Evolutionary conservation across 306 rosid species (phyloP).

Genomic region (Prinsepia uniflora): DNA sequence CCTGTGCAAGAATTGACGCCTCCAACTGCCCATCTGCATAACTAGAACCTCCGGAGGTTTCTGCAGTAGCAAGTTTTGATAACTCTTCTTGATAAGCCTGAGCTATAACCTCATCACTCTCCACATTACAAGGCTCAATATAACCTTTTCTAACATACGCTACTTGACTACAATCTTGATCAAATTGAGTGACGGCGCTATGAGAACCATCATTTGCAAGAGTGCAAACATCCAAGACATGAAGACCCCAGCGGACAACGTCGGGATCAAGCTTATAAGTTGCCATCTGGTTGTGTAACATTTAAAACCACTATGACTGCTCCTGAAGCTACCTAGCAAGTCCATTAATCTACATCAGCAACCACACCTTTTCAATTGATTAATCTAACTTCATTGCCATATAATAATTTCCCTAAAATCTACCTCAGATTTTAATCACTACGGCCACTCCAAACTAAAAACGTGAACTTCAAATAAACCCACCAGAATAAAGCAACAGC

Average conservation of each 20-base stretch:
- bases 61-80: constrained; percentile 48
- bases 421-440: neutral
- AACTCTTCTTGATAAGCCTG: constrained; percentile 83
- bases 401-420: neutral
- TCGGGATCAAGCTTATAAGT: constrained; percentile 70
- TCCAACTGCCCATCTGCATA: constrained; percentile 42
- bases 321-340: constrained; percentile 27
- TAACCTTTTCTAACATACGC: constrained; percentile 75
- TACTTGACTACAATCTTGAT: constrained; percentile 55
- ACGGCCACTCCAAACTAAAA: neutral
- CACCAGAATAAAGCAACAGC: neutral
- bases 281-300: constrained; percentile 33
- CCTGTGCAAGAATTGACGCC: constrained; percentile 62
- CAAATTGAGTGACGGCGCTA: constrained; percentile 46
- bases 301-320: constrained; percentile 25
- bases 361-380: neutral
- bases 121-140: constrained; percentile 46
- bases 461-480: neutral
- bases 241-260: constrained; percentile 82
- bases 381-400: neutral
- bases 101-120: constrained; percentile 86
- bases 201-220: constrained; percentile 49
- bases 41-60: constrained; percentile 40
- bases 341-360: constrained; percentile 17
- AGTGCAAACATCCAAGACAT: constrained; percentile 79